Conservation (phyloP, 208 protist genomes). For the Leishmania aethiopica region DNA sequence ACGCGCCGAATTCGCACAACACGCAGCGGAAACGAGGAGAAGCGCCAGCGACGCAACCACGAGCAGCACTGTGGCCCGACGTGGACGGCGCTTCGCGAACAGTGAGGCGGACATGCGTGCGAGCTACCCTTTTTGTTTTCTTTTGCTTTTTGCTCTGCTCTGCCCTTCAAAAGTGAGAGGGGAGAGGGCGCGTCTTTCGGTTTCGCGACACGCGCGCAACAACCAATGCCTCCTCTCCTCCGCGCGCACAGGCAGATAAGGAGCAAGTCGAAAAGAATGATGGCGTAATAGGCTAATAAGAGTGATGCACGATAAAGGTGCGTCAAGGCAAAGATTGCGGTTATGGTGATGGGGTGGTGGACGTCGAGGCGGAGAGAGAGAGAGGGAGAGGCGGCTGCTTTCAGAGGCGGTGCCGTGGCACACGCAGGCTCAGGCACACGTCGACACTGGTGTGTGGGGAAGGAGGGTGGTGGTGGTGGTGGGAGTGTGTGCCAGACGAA, state of each 20-base stretch:
- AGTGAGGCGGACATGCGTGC: background rate
- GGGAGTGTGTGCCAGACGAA: background rate
- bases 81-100: background rate
- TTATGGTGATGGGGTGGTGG: background rate
- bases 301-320: background rate
- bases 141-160: background rate
- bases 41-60: background rate
- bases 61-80: background rate
- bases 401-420: background rate
- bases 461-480: too few relatives aligned
- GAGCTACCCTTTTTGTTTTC: background rate
- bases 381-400: background rate
- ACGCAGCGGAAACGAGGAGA: background rate
- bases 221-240: background rate
- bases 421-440: background rate
- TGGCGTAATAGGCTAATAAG: background rate
- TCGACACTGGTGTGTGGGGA: background rate
- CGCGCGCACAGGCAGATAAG: background rate
- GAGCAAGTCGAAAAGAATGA: background rate
- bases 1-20: background rate
- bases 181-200: background rate
- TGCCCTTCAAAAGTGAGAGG: background rate
- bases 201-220: background rate
- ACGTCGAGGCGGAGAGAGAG: background rate
- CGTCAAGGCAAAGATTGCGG: background rate